phyloP scores from a whole-genome alignment of 176 grass and related monocot genomes.

The Carex cristatella region DNA sequence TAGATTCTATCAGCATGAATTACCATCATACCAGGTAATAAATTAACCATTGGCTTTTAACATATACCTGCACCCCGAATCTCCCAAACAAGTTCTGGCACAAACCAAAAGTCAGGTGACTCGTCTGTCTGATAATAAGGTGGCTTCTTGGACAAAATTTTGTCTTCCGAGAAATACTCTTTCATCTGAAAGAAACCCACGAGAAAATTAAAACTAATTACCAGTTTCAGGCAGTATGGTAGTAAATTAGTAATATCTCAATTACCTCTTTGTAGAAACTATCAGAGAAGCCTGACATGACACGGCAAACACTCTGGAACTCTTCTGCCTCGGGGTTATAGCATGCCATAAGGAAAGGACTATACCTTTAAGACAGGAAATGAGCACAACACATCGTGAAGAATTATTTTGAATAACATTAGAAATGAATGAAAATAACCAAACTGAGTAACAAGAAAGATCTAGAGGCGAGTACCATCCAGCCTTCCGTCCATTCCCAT shows the following conservation, averaged over 20 bases:
- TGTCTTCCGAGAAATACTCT: conserved; percentile 66
- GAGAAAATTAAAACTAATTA: background rate
- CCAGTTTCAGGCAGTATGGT: background rate
- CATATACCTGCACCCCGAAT: conserved; percentile 73
- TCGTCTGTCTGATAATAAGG: conserved; percentile 87
- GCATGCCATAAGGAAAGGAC: conserved; percentile 97
- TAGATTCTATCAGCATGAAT: background rate
- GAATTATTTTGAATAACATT: conserved; percentile 7
- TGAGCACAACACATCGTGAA: background rate
- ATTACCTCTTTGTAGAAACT: conserved; percentile 83
- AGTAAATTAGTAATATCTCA: background rate
- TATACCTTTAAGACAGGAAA: conserved; percentile 51
- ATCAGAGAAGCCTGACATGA: conserved; percentile 95
- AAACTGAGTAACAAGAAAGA: background rate
- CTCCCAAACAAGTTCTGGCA: conserved; percentile 82
- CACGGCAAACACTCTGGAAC: conserved; percentile 90
- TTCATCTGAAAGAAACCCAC: conserved; percentile 47
- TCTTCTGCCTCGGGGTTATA: conserved; percentile 91
- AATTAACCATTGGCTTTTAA: background rate
- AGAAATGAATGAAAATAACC: background rate
- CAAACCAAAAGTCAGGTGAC: conserved; percentile 70
- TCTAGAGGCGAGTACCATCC: conserved; percentile 49
- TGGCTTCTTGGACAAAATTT: conserved; percentile 76
- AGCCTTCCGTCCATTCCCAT: conserved; percentile 93
- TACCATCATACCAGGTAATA: background rate